Evolutionary conservation across 805 yeast genomes (phyloP).

Genomic region (Yamadazyma phyllophila): DNA sequence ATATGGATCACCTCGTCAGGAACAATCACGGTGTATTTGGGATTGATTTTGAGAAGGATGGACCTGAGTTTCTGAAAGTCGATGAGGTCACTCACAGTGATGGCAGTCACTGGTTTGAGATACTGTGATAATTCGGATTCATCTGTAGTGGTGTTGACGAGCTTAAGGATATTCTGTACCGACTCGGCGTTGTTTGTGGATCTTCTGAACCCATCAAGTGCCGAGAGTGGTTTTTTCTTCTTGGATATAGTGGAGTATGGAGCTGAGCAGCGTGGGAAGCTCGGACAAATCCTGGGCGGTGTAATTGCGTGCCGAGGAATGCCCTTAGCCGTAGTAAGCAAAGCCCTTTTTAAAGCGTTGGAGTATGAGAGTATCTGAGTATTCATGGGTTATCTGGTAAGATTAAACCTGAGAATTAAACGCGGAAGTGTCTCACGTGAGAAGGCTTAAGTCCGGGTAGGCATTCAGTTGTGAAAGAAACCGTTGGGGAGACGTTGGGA

Average conservation of each 20-base stretch:
- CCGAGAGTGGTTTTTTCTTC: constrained; percentile 21
- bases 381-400: too few species aligned
- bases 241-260: constrained; percentile 8
- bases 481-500: too few species aligned
- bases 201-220: constrained; percentile 29
- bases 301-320: too few species aligned
- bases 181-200: constrained; percentile 24
- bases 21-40: constrained; percentile 30
- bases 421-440: too few species aligned
- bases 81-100: constrained; percentile 71
- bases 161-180: constrained; percentile 22
- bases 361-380: too few species aligned
- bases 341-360: too few species aligned
- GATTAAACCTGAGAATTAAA: too few species aligned
- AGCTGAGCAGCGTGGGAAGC: too few species aligned
- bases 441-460: too few species aligned
- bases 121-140: constrained; percentile 9
- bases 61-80: constrained; percentile 50
- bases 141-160: constrained; percentile 19
- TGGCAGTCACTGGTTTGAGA: constrained; percentile 55
- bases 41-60: constrained; percentile 18
- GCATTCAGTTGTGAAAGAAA: too few species aligned
- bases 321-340: too few species aligned
- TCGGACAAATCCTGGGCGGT: too few species aligned
- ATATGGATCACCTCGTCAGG: constrained; percentile 65